Evolutionary conservation across 192 early-diverging fungal genomes (phyloP), one percentile per base, ranked within the genome.

Genomic region (Kickxella alabastrina): DNA sequence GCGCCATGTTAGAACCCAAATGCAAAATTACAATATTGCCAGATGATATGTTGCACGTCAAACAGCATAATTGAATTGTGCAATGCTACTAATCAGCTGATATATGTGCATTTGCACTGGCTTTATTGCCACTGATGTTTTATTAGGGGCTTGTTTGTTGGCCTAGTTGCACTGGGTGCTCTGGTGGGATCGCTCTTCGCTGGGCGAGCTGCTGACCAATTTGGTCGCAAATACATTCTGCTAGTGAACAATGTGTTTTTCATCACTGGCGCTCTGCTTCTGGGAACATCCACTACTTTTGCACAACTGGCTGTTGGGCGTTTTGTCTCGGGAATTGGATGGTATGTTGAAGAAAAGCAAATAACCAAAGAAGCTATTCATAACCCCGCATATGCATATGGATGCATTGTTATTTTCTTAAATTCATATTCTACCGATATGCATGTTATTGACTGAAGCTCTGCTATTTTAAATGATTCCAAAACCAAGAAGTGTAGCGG

Each of bases 301-400:
- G 68, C 67, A 4, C 82, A 84, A 67, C 79, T 90, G 44, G 76
- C 78, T 43, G 36, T 85, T 22, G 91, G 88, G 10, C 85, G 92
- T 42, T 73, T 89, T 46, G 31, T 89, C 17, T 71, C 78, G 4
- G 92, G 92, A 18, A 64, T 89, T 38, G 85, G 81, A 10, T 80
- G 71, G 71, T 59, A 62, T 59, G 63, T 36, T 32, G 6, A 6
- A 8, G 31, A 32, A n/a, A n/a, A n/a, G n/a, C n/a, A n/a, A n/a
- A n/a, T n/a, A n/a, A n/a, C n/a, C n/a, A n/a, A n/a, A n/a, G n/a
- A n/a, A n/a, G n/a, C n/a, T n/a, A n/a, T n/a, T n/a, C n/a, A n/a
- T n/a, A n/a, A n/a, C n/a, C n/a, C n/a, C n/a, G n/a, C n/a, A n/a
- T n/a, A n/a, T n/a, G n/a, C n/a, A n/a, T n/a, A n/a, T n/a, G n/a